Base-by-base conservation (phyloP, 1,139 yeast genomes). In the Scheffersomyces cryptocercus region DNA sequence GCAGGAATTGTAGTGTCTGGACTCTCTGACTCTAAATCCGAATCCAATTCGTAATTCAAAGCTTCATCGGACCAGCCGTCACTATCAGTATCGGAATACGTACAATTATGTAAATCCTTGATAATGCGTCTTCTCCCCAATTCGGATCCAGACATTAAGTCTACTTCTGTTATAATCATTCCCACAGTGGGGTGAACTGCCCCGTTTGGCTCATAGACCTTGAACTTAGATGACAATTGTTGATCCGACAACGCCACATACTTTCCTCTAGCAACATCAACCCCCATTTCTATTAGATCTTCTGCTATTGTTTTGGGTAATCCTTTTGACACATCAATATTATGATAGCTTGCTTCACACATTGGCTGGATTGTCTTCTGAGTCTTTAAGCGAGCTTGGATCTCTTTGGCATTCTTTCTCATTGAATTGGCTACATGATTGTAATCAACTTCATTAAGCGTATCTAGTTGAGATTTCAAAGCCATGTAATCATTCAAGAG, bases 401-500 rank as follows among this genome's bases (percentile, higher is more conserved):
- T 56, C 31, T 63, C 63, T 44, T 52, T 62, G 35, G 56, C 56
- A 46, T 62, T 62, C 31, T 50, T 49, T 42, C 49, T 55, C 68
- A 67, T 65, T 9, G 67, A 46, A 33, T 54, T 51, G 2, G 60
- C 55, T 13, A 66, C 51, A 41, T 56, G 61, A n/a, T 48, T 41
- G 41, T 54, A 54, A 45, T 65, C 67, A 14, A 64, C 43, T n/a
- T 54, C 58, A 2, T 67, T 62, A 28, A 68, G 46, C 7, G 66
- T 53, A n/a, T 69, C 62, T 45, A 76, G 77, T 52, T 78, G 82
- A 1, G 61, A 50, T 52, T 78, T 79, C 43, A 85, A 71, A 16
- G 72, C 62, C 15, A 72, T 59, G 53, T 73, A 86, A 58, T 86
- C 95, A 3, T 70, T 60, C 39, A 82, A 62, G 2, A 85, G 43